phyloP scores from a whole-genome alignment of 106 monocot species.

The Amphibolis antarctica region DNA sequence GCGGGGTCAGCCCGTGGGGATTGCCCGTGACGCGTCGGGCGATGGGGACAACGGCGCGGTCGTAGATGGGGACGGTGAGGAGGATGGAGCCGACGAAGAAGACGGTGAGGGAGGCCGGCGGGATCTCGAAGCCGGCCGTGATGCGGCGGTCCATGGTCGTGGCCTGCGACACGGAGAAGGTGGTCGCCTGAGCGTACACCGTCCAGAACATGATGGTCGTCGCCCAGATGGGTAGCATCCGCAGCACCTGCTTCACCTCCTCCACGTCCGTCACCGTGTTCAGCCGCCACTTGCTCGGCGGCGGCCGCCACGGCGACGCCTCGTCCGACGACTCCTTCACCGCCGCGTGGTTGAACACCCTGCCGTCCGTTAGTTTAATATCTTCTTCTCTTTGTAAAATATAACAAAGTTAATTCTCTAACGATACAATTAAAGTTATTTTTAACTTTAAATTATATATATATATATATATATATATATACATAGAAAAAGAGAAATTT shows the following conservation, averaged over 20 bases:
- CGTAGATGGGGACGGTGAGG: conserved; percentile 66
- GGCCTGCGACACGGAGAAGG: conserved; percentile 86
- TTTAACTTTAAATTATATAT: no score
- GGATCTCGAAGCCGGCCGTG: conserved; percentile 35
- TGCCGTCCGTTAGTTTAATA: no score
- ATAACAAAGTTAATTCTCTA: no score
- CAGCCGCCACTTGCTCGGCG: conserved; percentile 30
- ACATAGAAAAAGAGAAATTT: no score
- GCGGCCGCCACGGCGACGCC: neutral
- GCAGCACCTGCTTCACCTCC: conserved; percentile 78
- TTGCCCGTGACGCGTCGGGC: conserved; percentile 39
- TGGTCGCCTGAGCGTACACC: conserved; percentile 86
- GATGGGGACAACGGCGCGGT: conserved; percentile 56
- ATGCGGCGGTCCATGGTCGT: conserved; percentile 73
- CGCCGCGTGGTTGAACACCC: conserved; percentile 53
- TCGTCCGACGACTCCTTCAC: conserved; percentile 10
- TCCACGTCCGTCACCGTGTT: conserved; percentile 63
- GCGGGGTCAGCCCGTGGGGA: conserved; percentile 52
- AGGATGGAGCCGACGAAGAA: conserved; percentile 85
- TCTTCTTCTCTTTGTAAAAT: no score
- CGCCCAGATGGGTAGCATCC: conserved; percentile 83
- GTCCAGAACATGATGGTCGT: conserved; percentile 98
- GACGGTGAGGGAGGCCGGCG: conserved; percentile 67
- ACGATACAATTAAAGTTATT: no score
- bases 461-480: no score